Conservation (phyloP, 2,329 filamentous ascomycete species). For the Albophoma yamanashiensis region DNA sequence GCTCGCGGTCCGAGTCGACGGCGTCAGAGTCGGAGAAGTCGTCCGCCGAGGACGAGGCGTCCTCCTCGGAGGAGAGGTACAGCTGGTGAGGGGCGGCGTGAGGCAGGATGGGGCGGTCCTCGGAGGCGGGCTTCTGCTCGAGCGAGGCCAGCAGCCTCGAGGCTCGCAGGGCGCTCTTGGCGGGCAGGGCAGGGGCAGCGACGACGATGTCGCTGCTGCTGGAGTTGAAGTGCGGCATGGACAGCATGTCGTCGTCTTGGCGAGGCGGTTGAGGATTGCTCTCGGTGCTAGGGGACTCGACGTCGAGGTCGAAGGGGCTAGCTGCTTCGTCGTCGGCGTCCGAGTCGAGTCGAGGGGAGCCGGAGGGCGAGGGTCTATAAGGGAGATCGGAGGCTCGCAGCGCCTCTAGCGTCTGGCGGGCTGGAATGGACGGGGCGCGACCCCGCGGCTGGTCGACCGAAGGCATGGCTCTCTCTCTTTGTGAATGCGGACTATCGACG, state of each 20-base stretch:
- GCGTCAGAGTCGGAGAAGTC: conserved; percentile 45
- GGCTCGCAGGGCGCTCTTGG: conserved; percentile 36
- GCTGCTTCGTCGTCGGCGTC: not conserved
- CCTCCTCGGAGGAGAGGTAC: conserved; percentile 57
- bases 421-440: conserved; percentile 9
- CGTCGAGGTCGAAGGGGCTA: not conserved
- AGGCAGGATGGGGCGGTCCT: conserved; percentile 20
- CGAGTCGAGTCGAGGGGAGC: conserved; percentile 3
- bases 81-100: conserved; percentile 42
- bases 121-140: conserved; percentile 17
- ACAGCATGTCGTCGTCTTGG: conserved; percentile 17
- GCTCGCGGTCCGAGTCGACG: conserved; percentile 32
- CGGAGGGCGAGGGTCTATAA: conserved; percentile 11
- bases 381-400: not conserved
- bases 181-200: conserved; percentile 34
- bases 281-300: not conserved
- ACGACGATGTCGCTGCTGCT: conserved; percentile 4
- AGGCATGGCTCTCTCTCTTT: conserved; percentile 5
- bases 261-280: not conserved
- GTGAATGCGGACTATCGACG: not conserved
- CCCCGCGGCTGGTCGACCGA: conserved; percentile 4
- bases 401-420: not conserved
- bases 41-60: conserved; percentile 51
- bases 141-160: conserved; percentile 28
- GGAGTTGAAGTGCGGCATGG: conserved; percentile 11